Evolutionary conservation across 768 basidiomycete genomes (phyloP).

Genomic region (Polyporus arcularius): DNA sequence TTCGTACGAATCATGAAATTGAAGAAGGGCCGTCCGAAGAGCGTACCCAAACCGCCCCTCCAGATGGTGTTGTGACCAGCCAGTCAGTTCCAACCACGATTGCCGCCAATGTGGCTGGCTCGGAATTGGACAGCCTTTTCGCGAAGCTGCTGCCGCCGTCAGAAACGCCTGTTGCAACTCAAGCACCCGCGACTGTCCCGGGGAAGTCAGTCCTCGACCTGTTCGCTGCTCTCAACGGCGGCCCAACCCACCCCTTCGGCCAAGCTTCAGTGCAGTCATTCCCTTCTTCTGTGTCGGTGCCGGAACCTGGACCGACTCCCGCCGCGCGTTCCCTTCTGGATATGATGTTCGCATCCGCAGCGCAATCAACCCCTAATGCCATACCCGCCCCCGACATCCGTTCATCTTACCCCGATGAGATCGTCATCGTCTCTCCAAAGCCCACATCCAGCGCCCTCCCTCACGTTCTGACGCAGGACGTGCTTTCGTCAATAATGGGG

Average conservation of each 20-base stretch:
- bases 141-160: conserved; percentile 39
- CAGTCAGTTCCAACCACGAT: neutral
- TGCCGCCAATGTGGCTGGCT: conserved; percentile 16
- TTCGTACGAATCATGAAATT: neutral
- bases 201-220: conserved; percentile 49
- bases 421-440: conserved; percentile 55
- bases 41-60: neutral
- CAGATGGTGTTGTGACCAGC: neutral
- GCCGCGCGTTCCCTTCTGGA: conserved; percentile 65
- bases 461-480: conserved; percentile 71
- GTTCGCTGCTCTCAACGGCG: conserved; percentile 36
- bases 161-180: conserved; percentile 17
- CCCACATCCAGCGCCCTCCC: conserved; percentile 54
- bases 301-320: conserved; percentile 19
- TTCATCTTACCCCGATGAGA: conserved; percentile 26
- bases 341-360: conserved; percentile 75
- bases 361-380: conserved; percentile 26
- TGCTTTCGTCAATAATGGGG: conserved; percentile 65
- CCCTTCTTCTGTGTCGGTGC: neutral
- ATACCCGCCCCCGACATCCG: conserved; percentile 21
- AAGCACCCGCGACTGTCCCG: conserved; percentile 24
- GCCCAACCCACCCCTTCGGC: neutral
- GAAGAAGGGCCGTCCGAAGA: neutral
- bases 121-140: conserved; percentile 47
- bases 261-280: neutral